Base-by-base conservation (phyloP, 495 filamentous ascomycete genomes). In the Aeminium ludgeri region DNA sequence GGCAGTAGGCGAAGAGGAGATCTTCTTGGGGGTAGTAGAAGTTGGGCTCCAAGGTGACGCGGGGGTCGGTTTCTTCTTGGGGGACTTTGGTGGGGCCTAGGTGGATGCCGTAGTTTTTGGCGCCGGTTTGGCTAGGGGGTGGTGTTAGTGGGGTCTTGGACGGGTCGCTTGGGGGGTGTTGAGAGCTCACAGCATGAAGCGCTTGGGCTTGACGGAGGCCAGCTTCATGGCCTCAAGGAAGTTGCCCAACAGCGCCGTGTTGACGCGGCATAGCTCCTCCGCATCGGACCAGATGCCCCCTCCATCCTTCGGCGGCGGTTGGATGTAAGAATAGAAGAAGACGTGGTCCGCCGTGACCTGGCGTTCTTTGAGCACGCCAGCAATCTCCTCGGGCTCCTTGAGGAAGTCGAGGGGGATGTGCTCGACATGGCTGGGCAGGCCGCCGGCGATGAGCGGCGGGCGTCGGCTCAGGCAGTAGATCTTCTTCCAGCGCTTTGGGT, bases 1-100 rank as follows among this genome's bases (percentile, higher is more conserved):
- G 44, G 48, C 60, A 63, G 48, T 53, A 73, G 2, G 44, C 23
- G 6, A 33, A 40, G 0, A 71, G 50, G 17, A 55, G 34, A 44
- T 72, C 65, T 56, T 73, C 65, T 55, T 72, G 68, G 2, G 50
- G 46, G 50, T 67, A 70, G 58, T 72, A 72, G 54, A 71, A 72
- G 52, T 72, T 73, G 2, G 46, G 55, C 37, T 60, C 61, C 5
- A 50, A 18, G 2, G 41, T 44, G 11, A 50, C 32, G 5, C 66
- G 62, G 5, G 62, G 60, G 48, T 65, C 59, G 28, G 50, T 52
- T 51, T 73, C 68, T 38, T 61, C 56, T 38, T 60, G 57, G 0
- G 68, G 70, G 15, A 57, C 35, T 11, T 50, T 50, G 1, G 61
- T 48, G 0, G 65, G 65, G 20, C 69, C 69, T 28, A 69, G 54